Evolutionary conservation across 257 asterid genomes (phyloP).

Genomic region (Oldenlandia corymbosa): DNA sequence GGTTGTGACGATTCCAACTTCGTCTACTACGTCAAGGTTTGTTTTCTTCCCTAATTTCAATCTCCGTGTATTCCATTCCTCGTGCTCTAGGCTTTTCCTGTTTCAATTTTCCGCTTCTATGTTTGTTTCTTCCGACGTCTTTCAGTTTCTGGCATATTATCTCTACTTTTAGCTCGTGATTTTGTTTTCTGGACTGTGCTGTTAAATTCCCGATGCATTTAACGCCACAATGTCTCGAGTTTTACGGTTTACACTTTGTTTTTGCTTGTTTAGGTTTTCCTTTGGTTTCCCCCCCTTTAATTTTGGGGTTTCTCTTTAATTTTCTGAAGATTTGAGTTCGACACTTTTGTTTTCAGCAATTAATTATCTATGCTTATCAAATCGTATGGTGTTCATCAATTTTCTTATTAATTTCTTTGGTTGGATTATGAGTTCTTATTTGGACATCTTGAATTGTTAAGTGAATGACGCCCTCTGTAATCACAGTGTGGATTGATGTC

Average conservation of each 20-base stretch:
- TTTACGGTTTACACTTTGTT: too few species aligned
- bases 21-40: constrained; percentile 69
- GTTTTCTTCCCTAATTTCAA: neutral
- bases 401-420: neutral
- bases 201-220: too few species aligned
- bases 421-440: neutral
- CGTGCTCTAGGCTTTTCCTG: too few species aligned
- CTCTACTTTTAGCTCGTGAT: neutral
- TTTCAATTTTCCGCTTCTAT: too few species aligned
- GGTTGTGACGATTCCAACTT: constrained; percentile 70
- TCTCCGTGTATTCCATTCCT: too few species aligned
- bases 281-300: too few species aligned
- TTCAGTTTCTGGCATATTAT: neutral
- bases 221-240: too few species aligned
- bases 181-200: too few species aligned
- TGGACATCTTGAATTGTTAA: neutral
- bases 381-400: neutral
- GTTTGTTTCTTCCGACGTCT: too few species aligned
- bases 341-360: neutral
- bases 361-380: too few species aligned
- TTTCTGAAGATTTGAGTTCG: neutral
- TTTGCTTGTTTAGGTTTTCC: too few species aligned
- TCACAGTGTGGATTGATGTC: neutral
- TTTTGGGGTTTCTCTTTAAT: neutral
- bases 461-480: neutral